phyloP scores from a whole-genome alignment of 1,284 basidiomycete species.

The Microbotryomycetes sp. region DNA sequence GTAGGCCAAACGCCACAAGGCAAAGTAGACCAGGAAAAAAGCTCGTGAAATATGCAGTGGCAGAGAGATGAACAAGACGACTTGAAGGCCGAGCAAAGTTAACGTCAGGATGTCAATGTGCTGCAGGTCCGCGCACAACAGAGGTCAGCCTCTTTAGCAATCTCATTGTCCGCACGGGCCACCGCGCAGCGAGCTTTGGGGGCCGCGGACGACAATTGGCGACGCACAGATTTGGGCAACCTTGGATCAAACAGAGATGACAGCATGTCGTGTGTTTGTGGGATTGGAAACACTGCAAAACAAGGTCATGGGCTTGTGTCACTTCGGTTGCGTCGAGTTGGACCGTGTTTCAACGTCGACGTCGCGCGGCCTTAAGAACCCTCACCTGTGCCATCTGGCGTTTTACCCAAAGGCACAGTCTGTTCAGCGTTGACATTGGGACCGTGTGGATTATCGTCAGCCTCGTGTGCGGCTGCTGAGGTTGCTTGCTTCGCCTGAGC shows the following conservation, averaged over 20 bases:
- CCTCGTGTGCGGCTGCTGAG: constrained; percentile 31
- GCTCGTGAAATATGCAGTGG: constrained; percentile 50
- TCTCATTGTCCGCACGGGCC: not conserved
- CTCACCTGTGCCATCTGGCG: constrained; percentile 69
- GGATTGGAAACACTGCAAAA: constrained; percentile 76
- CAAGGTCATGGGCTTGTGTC: not conserved
- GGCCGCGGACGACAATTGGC: not conserved
- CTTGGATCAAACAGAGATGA: constrained; percentile 83
- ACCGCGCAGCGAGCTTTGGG: not conserved
- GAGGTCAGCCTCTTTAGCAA: not conserved
- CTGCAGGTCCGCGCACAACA: constrained; percentile 1
- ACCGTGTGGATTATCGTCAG: constrained; percentile 50
- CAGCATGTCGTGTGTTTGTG: constrained; percentile 89
- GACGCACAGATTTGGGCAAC: constrained; percentile 64
- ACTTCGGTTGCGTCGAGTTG: constrained; percentile 1
- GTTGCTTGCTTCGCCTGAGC: not conserved
- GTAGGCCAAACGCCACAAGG: constrained; percentile 87
- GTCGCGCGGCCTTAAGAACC: constrained; percentile 7
- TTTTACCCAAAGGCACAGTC: constrained; percentile 68
- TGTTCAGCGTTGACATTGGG: not conserved
- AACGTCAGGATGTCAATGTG: constrained; percentile 85
- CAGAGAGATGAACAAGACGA: constrained; percentile 65
- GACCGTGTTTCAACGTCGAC: not conserved
- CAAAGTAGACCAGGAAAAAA: constrained; percentile 81
- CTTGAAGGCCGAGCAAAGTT: constrained; percentile 66